Percentiles rank a stretch among this genome's conserved stretches.
Conservation (phyloP, 306 rosid species). For the Lathyrus oleraceus region DNA sequence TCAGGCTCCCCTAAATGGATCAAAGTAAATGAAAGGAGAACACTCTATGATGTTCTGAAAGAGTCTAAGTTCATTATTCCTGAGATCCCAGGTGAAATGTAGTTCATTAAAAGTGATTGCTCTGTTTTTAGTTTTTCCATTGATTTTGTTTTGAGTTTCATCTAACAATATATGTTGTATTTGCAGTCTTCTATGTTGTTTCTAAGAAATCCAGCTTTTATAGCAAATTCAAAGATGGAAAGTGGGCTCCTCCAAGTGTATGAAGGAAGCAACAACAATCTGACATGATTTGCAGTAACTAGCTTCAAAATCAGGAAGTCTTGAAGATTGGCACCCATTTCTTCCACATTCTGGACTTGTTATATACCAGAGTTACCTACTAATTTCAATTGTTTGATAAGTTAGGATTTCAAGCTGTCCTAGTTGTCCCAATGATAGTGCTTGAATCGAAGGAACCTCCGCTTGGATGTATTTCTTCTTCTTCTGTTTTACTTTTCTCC, state of each 20-base stretch:
- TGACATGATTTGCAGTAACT: not conserved
- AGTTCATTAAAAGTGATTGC: not conserved
- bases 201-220: constrained; percentile 77
- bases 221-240: constrained; percentile 75
- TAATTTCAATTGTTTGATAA: constrained; percentile 22
- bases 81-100: constrained; percentile 77
- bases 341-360: constrained; percentile 10
- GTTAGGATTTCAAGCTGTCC: constrained; percentile 26
- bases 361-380: constrained; percentile 1
- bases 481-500: not conserved
- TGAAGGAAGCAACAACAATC: constrained; percentile 27
- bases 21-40: constrained; percentile 68
- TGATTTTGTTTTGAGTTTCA: constrained; percentile 29
- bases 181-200: constrained; percentile 85
- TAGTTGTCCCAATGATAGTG: constrained; percentile 15
- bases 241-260: constrained; percentile 69
- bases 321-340: constrained; percentile 14
- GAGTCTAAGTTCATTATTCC: constrained; percentile 63
- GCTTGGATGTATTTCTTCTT: not conserved
- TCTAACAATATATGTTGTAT: constrained; percentile 15
- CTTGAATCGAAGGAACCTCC: constrained; percentile 21
- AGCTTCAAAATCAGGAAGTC: constrained; percentile 12
- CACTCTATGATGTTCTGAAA: constrained; percentile 62
- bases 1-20: constrained; percentile 71
- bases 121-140: not conserved